These are phyloP conservation scores for Yarrowia porcina DNA, from an alignment of 805 yeast genomes.

Conservation along the genomic window DNA sequence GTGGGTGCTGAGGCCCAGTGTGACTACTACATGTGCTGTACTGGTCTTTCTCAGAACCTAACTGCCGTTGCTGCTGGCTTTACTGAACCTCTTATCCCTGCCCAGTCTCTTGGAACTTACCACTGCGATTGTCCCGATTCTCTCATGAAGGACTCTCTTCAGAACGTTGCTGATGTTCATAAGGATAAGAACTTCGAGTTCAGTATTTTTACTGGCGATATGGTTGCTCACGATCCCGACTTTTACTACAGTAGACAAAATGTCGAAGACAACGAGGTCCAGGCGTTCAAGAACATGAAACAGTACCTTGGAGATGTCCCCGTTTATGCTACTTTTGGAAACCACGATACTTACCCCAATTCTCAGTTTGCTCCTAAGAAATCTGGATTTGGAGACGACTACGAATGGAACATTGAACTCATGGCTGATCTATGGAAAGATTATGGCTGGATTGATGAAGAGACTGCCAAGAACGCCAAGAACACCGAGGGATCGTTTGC, in stretches of 20 bases:
- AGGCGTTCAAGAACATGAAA: conserved; percentile 52
- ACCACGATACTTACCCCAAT: conserved; percentile 71
- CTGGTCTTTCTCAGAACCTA: conserved; percentile 31
- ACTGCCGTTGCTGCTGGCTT: not conserved
- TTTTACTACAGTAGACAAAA: conserved; percentile 47
- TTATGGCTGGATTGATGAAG: conserved; percentile 44
- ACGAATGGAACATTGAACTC: conserved; percentile 48
- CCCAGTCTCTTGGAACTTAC: conserved; percentile 59
- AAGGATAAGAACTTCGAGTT: conserved; percentile 49
- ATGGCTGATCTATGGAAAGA: conserved; percentile 50
- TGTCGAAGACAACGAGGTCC: conserved; percentile 52
- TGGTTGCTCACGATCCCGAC: conserved; percentile 58
- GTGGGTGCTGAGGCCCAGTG: conserved; percentile 46
- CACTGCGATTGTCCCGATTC: conserved; percentile 66
- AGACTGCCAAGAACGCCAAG: conserved; percentile 27
- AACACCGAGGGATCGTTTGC: conserved; percentile 58
- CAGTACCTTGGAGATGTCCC: conserved; percentile 49
- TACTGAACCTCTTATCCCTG: conserved; percentile 45
- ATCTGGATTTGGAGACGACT: conserved; percentile 45
- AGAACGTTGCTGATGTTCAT: conserved; percentile 43
- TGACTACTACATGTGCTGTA: conserved; percentile 59
- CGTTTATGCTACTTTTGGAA: conserved; percentile 61
- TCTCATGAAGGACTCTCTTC: conserved; percentile 57
- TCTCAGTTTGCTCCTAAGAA: conserved; percentile 59
- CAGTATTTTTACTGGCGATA: conserved; percentile 68